These are phyloP conservation scores for Delitschia confertaspora DNA, from an alignment of 495 filamentous ascomycete genomes.

Conservation along the genomic window DNA sequence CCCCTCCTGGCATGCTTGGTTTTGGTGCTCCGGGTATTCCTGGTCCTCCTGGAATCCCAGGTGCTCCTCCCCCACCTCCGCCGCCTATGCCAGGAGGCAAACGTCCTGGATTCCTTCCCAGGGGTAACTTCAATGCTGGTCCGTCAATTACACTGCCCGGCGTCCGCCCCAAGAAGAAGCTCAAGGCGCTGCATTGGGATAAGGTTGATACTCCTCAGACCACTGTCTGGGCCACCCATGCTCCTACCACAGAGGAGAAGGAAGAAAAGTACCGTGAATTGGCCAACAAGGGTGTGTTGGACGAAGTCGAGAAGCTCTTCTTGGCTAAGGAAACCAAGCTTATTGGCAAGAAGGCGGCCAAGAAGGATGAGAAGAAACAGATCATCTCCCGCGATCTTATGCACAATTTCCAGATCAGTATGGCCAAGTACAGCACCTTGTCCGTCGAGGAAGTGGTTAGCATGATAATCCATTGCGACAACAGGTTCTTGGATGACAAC, in stretches of 20 bases:
- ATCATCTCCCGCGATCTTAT: constrained; percentile 87
- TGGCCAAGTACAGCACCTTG: constrained; percentile 77
- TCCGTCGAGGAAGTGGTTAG: constrained; percentile 76
- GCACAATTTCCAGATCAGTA: constrained; percentile 85
- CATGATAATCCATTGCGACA: constrained; percentile 93
- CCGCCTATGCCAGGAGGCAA: constrained; percentile 37
- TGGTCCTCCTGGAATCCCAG: constrained; percentile 34
- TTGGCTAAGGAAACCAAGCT: constrained; percentile 95
- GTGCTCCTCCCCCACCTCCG: constrained; percentile 38
- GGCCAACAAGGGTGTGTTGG: constrained; percentile 83
- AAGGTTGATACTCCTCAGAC: constrained; percentile 91
- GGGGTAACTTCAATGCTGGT: constrained; percentile 15
- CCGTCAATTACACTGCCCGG: constrained; percentile 41
- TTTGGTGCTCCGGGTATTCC: constrained; percentile 37
- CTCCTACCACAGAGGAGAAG: constrained; percentile 68
- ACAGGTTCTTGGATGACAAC: constrained; percentile 77
- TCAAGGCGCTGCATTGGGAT: constrained; percentile 98
- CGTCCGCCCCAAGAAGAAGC: constrained; percentile 93
- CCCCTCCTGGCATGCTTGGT: constrained; percentile 41
- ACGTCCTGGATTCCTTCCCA: constrained; percentile 37
- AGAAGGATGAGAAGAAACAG: constrained; percentile 93
- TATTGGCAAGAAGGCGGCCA: constrained; percentile 56
- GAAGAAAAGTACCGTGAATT: constrained; percentile 94
- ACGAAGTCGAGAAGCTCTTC: constrained; percentile 95
- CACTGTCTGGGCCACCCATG: constrained; percentile 88